Percentiles rank a stretch among this genome's conserved stretches.
These are phyloP conservation scores for Isatis tinctoria DNA, from an alignment of 345 rosid genomes.

Conservation along the genomic window DNA sequence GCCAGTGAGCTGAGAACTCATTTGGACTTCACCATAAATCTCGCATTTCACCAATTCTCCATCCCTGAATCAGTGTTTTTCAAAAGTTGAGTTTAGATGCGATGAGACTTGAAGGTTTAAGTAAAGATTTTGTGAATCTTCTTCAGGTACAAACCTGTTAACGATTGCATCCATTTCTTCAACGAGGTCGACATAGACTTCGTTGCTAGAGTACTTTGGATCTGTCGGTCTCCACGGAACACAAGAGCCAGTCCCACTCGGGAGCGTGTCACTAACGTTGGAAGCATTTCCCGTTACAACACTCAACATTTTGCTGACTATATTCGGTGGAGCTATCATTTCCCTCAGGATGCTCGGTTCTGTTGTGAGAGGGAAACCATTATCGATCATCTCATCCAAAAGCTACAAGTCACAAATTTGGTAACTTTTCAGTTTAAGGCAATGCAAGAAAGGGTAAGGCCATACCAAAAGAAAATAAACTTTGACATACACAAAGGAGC, in stretches of 20 bases:
- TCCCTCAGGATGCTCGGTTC: slow-evolving; percentile 87
- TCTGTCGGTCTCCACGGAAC: slow-evolving; percentile 94
- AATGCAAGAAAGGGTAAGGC: not conserved
- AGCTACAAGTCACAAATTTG: slow-evolving; percentile 2
- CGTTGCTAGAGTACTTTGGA: slow-evolving; percentile 77
- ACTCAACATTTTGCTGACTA: slow-evolving; percentile 87
- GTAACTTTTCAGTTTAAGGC: not conserved
- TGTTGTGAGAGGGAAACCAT: slow-evolving; percentile 95
- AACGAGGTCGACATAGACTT: slow-evolving; percentile 87
- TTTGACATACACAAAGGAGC: not conserved
- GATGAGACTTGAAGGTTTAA: not conserved
- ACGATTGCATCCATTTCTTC: slow-evolving; percentile 93
- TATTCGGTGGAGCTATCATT: slow-evolving; percentile 93
- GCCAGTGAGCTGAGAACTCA: slow-evolving; percentile 84
- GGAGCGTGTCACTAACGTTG: slow-evolving; percentile 76
- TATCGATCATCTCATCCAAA: slow-evolving; percentile 94
- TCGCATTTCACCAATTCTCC: slow-evolving; percentile 41
- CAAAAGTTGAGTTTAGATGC: not conserved
- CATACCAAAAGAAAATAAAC: not conserved
- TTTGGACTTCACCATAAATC: slow-evolving; percentile 81
- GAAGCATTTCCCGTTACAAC: slow-evolving; percentile 92
- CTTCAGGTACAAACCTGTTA: slow-evolving; percentile 51
- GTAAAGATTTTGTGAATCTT: not conserved
- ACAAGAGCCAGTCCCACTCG: slow-evolving; percentile 80
- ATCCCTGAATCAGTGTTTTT: slow-evolving; percentile 25